These are phyloP conservation scores for Fagus sylvatica DNA, from an alignment of 306 rosid species.

Conservation along the genomic window DNA sequence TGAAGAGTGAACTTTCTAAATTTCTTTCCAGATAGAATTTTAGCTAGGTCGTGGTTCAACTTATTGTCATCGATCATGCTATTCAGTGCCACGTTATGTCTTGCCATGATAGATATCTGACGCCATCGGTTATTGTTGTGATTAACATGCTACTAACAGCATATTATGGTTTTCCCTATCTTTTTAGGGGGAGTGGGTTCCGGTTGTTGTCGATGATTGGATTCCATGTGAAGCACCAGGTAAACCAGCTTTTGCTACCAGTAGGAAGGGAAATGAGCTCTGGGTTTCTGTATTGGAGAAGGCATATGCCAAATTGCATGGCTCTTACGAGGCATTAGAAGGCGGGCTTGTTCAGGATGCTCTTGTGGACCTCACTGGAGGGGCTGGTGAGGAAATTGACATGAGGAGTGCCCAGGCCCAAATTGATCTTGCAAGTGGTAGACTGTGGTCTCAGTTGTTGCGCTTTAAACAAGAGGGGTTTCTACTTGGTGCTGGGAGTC, in stretches of 20 bases:
- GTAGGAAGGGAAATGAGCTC: constrained; percentile 86
- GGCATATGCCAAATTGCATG: constrained; percentile 99
- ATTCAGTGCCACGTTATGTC: background rate
- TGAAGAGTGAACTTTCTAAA: background rate
- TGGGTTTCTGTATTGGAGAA: constrained; percentile 99
- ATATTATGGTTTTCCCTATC: constrained; percentile 26
- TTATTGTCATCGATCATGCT: background rate
- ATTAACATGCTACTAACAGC: constrained; percentile 14
- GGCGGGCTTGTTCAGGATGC: constrained; percentile 99
- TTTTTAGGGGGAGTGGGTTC: constrained; percentile 96
- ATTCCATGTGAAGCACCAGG: constrained; percentile 95
- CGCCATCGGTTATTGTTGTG: background rate
- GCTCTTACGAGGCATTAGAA: constrained; percentile 96
- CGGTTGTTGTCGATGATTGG: constrained; percentile 99
- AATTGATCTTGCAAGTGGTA: constrained; percentile 99
- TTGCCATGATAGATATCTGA: constrained; percentile 2
- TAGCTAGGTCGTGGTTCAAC: background rate
- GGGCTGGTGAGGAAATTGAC: constrained; percentile 99
- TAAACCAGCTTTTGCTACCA: constrained; percentile 96
- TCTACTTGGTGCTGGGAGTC: constrained; percentile 98
- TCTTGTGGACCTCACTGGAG: constrained; percentile 98
- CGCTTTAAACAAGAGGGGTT: constrained; percentile 97
- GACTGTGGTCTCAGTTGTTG: constrained; percentile 95
- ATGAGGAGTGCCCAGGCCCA: constrained; percentile 97
- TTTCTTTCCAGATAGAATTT: background rate